Conservation (phyloP, 2,329 filamentous ascomycete genomes). For the Fusarium globosum region DNA sequence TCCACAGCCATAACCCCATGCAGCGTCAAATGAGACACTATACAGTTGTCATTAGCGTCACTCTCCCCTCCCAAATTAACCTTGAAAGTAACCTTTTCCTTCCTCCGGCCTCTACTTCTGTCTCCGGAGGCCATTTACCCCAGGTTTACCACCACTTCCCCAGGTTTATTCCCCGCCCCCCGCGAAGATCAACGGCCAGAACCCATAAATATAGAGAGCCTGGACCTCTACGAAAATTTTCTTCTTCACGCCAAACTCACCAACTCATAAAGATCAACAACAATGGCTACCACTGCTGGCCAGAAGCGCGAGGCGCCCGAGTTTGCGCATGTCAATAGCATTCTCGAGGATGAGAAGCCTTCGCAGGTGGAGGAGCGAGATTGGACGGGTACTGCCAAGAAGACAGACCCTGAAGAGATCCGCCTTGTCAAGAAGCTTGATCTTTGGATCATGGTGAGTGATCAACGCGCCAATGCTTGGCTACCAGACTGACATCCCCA, state of each 20-base stretch:
- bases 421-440: constrained; percentile 56
- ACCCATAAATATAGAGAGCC: constrained; percentile 33
- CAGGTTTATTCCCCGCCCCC: constrained; percentile 32
- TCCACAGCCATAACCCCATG: constrained; percentile 6
- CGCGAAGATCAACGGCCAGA: constrained; percentile 13
- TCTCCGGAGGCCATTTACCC: constrained; percentile 22
- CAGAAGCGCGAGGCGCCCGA: constrained; percentile 27
- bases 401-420: constrained; percentile 55
- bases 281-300: constrained; percentile 15
- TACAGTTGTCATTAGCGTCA: constrained; percentile 2
- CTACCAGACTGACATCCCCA: constrained; percentile 6
- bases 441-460: constrained; percentile 54
- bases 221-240: constrained; percentile 1
- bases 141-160: constrained; percentile 23
- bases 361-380: constrained; percentile 41
- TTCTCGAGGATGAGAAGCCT: constrained; percentile 41
- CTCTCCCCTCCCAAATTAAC: background rate
- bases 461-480: background rate
- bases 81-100: constrained; percentile 2
- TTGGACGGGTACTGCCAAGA: constrained; percentile 52
- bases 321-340: constrained; percentile 39
- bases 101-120: constrained; percentile 31
- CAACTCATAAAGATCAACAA: background rate
- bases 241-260: background rate
- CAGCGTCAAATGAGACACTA: constrained; percentile 10